A percentile compares a stretch with the other conserved stretches of the same genome.
Conservation (phyloP, 208 protist species). For the Trypanosoma cruzi region DNA sequence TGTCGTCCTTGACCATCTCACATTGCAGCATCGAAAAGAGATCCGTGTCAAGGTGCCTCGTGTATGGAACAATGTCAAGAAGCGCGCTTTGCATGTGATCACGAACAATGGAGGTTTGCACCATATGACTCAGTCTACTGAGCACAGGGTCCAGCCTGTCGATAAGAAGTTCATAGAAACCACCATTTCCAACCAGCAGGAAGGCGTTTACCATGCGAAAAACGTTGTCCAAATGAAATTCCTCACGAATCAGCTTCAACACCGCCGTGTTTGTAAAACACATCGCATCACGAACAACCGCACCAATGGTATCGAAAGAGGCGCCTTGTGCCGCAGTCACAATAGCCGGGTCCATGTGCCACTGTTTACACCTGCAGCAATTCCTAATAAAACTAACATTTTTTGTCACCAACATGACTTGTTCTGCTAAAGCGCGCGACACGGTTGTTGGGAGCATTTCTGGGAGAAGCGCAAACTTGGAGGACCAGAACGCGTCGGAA, state of each 20-base stretch:
- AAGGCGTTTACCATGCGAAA: slow-evolving; percentile 66
- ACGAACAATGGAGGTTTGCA: slow-evolving; percentile 51
- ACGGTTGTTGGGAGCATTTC: slow-evolving; percentile 70
- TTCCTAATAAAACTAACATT: slow-evolving; percentile 66
- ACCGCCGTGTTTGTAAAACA: slow-evolving; percentile 62
- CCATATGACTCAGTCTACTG: slow-evolving; percentile 45
- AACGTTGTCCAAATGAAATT: slow-evolving; percentile 57
- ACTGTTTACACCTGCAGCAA: slow-evolving; percentile 62
- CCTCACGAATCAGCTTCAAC: slow-evolving; percentile 47
- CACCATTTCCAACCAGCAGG: slow-evolving; percentile 63
- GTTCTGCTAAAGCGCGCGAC: slow-evolving; percentile 37
- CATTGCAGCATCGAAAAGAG: slow-evolving; percentile 54
- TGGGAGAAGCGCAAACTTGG: slow-evolving; percentile 46
- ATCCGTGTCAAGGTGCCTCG: slow-evolving; percentile 54
- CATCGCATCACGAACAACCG: slow-evolving; percentile 39
- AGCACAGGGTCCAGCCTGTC: slow-evolving; percentile 51
- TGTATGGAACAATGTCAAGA: slow-evolving; percentile 52
- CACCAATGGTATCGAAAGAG: slow-evolving; percentile 45
- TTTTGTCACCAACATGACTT: slow-evolving; percentile 57
- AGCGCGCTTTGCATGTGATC: slow-evolving; percentile 57
- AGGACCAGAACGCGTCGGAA: slow-evolving; percentile 54
- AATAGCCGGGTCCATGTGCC: slow-evolving; percentile 57
- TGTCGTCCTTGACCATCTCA: slow-evolving; percentile 63
- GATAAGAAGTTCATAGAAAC: slow-evolving; percentile 74
- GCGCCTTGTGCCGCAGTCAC: slow-evolving; percentile 40